Conservation (phyloP, 1,284 basidiomycete species). For the Fomes fomentarius region DNA sequence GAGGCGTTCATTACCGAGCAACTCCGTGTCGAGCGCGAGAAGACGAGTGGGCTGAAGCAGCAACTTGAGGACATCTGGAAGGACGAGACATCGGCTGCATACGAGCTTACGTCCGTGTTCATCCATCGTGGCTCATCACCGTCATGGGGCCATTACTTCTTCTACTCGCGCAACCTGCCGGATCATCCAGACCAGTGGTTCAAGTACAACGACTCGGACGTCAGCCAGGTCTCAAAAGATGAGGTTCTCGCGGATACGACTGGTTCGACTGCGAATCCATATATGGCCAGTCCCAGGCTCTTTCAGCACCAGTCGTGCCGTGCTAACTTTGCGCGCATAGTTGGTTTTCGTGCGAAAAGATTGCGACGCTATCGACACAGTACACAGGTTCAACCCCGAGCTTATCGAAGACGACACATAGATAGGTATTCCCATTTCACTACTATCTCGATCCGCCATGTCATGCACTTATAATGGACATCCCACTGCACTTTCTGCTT, state of each 20-base stretch:
- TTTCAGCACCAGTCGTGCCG: neutral
- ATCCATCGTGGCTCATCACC: constrained; percentile 90
- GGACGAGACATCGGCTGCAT: constrained; percentile 69
- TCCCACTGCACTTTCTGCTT: no score
- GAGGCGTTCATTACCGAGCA: constrained; percentile 57
- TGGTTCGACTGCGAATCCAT: constrained; percentile 81
- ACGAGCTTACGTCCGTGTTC: constrained; percentile 94
- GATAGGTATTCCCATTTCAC: no score
- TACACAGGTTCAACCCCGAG: constrained; percentile 58
- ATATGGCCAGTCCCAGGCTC: constrained; percentile 65
- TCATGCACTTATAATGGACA: no score
- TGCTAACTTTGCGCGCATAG: no score
- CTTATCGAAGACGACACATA: constrained; percentile 25
- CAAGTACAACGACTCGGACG: constrained; percentile 93
- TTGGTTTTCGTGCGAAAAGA: constrained; percentile 82
- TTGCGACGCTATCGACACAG: constrained; percentile 74
- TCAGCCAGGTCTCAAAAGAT: constrained; percentile 72
- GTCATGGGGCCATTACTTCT: constrained; percentile 88
- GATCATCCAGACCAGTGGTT: constrained; percentile 85
- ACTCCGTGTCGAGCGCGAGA: constrained; percentile 60
- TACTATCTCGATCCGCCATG: no score
- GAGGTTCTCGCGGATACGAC: constrained; percentile 83
- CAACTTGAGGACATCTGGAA: constrained; percentile 83
- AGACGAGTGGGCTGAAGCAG: constrained; percentile 60
- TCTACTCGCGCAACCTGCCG: constrained; percentile 84